Percentiles rank a stretch among this genome's conserved stretches.
Evolutionary conservation across 179 eudicot genomes (phyloP).

Genomic region (Silene vulgaris): DNA sequence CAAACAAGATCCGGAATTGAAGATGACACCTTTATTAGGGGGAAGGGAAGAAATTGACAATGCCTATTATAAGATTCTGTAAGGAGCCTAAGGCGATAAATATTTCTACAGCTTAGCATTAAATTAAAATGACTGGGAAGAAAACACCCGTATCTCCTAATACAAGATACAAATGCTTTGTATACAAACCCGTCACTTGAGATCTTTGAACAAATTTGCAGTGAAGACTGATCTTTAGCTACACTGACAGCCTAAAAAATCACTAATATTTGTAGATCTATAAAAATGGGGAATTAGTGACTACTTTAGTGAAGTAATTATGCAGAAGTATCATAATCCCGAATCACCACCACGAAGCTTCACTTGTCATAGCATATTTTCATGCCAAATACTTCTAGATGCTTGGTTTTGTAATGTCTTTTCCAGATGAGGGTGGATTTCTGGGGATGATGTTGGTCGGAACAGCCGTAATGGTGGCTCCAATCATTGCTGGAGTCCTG

Average conservation of each 20-base stretch:
- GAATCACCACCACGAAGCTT: slow-evolving; percentile 19
- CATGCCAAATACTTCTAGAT: slow-evolving; percentile 17
- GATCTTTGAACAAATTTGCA: slow-evolving; percentile 21
- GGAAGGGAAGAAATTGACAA: slow-evolving; percentile 16
- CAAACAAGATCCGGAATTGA: neutral
- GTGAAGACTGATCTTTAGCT: neutral
- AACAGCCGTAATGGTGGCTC: slow-evolving; percentile 31
- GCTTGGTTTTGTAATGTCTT: slow-evolving; percentile 41
- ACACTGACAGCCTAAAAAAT: slow-evolving; percentile 12
- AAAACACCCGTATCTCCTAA: slow-evolving; percentile 25
- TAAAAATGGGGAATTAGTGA: slow-evolving; percentile 13
- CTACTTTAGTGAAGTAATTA: slow-evolving; percentile 5
- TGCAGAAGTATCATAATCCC: neutral
- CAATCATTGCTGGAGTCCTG: slow-evolving; percentile 24
- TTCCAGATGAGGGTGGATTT: slow-evolving; percentile 35
- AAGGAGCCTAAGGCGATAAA: slow-evolving; percentile 11
- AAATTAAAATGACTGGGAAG: slow-evolving; percentile 17
- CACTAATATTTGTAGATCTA: slow-evolving; percentile 16
- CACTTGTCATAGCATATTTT: slow-evolving; percentile 14
- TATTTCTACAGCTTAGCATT: slow-evolving; percentile 22
- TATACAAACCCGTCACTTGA: slow-evolving; percentile 18
- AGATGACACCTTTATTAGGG: slow-evolving; percentile 11
- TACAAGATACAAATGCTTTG: slow-evolving; percentile 26
- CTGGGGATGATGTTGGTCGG: slow-evolving; percentile 27
- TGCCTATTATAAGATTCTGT: slow-evolving; percentile 12